Conservation (phyloP, 352 stramenopile species). For the Globisporangium iwayamae region DNA sequence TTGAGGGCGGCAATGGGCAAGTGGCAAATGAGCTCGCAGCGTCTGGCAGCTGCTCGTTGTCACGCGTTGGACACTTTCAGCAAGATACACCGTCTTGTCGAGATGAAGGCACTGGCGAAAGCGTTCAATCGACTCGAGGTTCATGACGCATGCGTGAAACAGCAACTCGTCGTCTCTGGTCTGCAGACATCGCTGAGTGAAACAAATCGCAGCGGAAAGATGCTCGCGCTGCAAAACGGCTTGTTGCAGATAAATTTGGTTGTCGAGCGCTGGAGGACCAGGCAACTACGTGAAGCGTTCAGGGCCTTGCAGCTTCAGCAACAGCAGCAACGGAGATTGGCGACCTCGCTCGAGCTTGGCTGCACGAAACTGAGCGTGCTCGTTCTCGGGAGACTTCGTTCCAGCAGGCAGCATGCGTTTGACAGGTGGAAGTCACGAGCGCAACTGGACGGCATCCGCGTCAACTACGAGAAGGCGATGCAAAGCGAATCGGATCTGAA, state of each 20-base stretch:
- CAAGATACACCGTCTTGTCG: slow-evolving; percentile 5
- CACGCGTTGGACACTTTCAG: slow-evolving; percentile 5
- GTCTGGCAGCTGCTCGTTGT: background rate
- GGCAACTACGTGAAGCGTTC: slow-evolving; percentile 3
- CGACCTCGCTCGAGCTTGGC: slow-evolving; percentile 11
- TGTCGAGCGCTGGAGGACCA: background rate
- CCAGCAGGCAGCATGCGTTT: slow-evolving; percentile 19
- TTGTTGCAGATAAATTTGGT: slow-evolving; percentile 1
- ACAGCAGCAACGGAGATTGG: background rate
- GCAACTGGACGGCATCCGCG: slow-evolving; percentile 22
- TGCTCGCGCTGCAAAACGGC: slow-evolving; percentile 2
- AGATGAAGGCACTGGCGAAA: slow-evolving; percentile 10
- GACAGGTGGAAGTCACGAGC: slow-evolving; percentile 24
- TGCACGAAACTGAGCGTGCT: slow-evolving; percentile 25
- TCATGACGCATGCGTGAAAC: background rate
- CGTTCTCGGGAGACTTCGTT: slow-evolving; percentile 15
- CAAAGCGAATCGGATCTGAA: slow-evolving; percentile 29
- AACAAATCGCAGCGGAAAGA: background rate
- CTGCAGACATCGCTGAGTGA: slow-evolving; percentile 1
- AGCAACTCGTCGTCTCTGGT: slow-evolving; percentile 1
- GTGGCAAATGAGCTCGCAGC: slow-evolving; percentile 4
- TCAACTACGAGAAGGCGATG: slow-evolving; percentile 23
- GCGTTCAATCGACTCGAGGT: slow-evolving; percentile 11
- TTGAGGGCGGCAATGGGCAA: slow-evolving; percentile 16
- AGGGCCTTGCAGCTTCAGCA: background rate